These are phyloP conservation scores for Anthostomella pinea DNA, from an alignment of 2,329 filamentous ascomycete species.

Conservation along the genomic window DNA sequence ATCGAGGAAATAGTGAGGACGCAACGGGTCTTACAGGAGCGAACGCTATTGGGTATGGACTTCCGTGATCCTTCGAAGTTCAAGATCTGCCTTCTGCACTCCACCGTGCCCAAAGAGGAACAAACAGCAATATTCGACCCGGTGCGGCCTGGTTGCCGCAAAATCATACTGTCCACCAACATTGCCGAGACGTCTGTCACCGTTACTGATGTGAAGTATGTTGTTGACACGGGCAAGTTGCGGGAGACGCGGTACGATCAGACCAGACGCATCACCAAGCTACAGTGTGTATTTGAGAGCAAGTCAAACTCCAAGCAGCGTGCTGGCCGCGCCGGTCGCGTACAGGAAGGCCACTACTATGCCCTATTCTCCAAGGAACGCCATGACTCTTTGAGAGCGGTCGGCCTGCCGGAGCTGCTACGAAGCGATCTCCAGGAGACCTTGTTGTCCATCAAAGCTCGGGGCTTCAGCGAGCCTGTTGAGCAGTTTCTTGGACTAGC, in stretches of 20 bases:
- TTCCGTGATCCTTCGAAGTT: constrained; percentile 39
- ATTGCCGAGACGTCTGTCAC: constrained; percentile 51
- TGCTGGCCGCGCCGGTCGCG: constrained; percentile 47
- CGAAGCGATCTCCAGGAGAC: constrained; percentile 41
- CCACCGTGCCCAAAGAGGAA: constrained; percentile 38
- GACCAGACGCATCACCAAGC: constrained; percentile 33
- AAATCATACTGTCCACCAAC: constrained; percentile 49
- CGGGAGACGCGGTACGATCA: constrained; percentile 40
- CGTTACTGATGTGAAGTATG: constrained; percentile 48
- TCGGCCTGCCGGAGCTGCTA: constrained; percentile 39
- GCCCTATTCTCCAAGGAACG: constrained; percentile 39
- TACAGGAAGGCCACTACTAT: constrained; percentile 47
- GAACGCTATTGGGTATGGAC: constrained; percentile 36
- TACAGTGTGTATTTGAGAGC: constrained; percentile 44
- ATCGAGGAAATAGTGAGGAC: constrained; percentile 36
- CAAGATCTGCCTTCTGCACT: constrained; percentile 45
- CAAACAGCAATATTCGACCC: constrained; percentile 41
- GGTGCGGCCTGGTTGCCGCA: constrained; percentile 39
- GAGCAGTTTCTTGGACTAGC: constrained; percentile 39
- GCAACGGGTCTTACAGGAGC: constrained; percentile 8
- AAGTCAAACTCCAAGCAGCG: constrained; percentile 46
- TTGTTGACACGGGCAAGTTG: constrained; percentile 44
- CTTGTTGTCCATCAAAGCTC: constrained; percentile 41
- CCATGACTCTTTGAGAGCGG: constrained; percentile 23
- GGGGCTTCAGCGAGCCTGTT: constrained; percentile 37